Evolutionary conservation across 805 yeast species (phyloP).

Genomic region (Cyberlindnera lachancei): DNA sequence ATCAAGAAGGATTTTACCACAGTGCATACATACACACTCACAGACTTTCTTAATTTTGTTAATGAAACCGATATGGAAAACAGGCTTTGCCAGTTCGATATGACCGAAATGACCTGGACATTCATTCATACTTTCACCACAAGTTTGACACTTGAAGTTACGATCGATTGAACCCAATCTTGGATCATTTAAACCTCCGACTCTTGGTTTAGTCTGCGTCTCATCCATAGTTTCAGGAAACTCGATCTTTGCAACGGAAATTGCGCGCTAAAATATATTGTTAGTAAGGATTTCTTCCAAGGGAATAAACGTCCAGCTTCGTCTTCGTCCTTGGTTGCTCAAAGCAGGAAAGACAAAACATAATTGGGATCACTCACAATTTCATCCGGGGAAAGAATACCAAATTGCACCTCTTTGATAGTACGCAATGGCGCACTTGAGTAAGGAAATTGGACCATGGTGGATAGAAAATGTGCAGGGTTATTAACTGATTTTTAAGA

Average conservation of each 20-base stretch:
- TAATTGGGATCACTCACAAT: constrained; percentile 32
- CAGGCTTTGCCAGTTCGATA: constrained; percentile 96
- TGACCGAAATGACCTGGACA: constrained; percentile 99
- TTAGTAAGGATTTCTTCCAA: constrained; percentile 12
- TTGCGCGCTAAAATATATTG: constrained; percentile 54
- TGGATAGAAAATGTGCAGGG: constrained; percentile 7
- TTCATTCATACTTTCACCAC: constrained; percentile 98
- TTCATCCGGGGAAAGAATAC: constrained; percentile 96
- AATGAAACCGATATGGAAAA: constrained; percentile 93
- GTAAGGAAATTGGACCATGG: constrained; percentile 64
- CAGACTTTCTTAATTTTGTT: constrained; percentile 90
- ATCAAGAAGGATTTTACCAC: constrained; percentile 89
- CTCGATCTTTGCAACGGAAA: constrained; percentile 95
- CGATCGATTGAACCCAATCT: constrained; percentile 96
- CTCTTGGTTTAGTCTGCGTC: constrained; percentile 87
- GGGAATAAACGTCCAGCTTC: no score
- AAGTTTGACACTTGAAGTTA: constrained; percentile 95
- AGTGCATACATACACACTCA: constrained; percentile 97
- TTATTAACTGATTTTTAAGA: no score
- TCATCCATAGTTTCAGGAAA: constrained; percentile 99
- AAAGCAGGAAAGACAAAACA: not conserved
- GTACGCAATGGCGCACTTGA: constrained; percentile 98
- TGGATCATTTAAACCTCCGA: constrained; percentile 96
- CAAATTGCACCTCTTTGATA: constrained; percentile 97
- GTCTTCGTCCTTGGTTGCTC: no score